Base-by-base conservation (phyloP, 331 rosid genomes). In the Rhamnella rubrinervis region DNA sequence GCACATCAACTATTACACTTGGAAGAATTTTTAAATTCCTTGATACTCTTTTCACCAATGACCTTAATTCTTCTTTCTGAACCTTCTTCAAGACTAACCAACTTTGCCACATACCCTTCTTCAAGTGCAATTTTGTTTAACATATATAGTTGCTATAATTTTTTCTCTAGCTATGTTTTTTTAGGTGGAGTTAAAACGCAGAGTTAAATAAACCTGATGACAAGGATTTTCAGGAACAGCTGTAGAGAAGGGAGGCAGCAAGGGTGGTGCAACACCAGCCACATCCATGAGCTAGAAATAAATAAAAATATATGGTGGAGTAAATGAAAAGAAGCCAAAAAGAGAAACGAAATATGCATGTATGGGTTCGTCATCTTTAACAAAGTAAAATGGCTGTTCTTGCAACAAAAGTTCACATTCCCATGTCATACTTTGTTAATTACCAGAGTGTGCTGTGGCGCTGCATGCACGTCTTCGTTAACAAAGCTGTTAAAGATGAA, bases 371-470 rank as follows among this genome's bases (percentile, higher is more conserved):
- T 86, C 96, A 84, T 71, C 39, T 57, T 72, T 75, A 55, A 85
- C 76, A 3, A 6, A 5, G 67, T 80, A 78, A 80, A 86, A 62
- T 87, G 96, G 83, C 51, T 18, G 70, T 77, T 77, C 70, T 77
- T 72, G 81, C 55, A 66, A 8, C 39, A 67, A n/a, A 53, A 85
- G 74, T 17, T 28, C 7, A 61, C 56, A 41, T 16, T 51, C 71
- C 57, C 46, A 55, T 74, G 83, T 64, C 79, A 77, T 61, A 53
- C 49, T 41, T 67, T 55, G 63, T 37, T n/a, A 59, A 66, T 28
- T 13, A 4, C 11, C 20, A 6, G 49, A 11, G 6, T 6, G 6
- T 6, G 25, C 60, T 60, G 11, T 37, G 70, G 73, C 55, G n/a
- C 62, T 53, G 38, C 67, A 28, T 63, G 16, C 53, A 55, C 40